phyloP scores from a whole-genome alignment of 2,329 filamentous ascomycete genomes.

The Ustilaginoidea virens region DNA sequence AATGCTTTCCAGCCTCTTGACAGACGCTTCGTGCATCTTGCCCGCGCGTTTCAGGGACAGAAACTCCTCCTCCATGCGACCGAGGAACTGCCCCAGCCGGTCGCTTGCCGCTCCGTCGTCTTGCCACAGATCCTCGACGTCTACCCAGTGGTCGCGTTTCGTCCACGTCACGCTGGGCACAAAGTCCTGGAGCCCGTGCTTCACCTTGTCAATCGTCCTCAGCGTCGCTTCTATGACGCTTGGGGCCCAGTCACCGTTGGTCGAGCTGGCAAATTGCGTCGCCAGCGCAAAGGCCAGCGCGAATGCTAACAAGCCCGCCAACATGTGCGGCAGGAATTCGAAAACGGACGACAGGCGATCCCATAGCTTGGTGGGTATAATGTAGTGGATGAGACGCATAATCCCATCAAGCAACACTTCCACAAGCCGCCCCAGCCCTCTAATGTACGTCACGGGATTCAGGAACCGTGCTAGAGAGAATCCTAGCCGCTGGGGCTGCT shows the following conservation, averaged over 20 bases:
- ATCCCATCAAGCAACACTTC: slow-evolving; percentile 9
- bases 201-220: slow-evolving; percentile 4
- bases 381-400: slow-evolving; percentile 5
- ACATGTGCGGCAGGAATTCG: slow-evolving; percentile 3
- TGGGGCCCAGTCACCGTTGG: slow-evolving; percentile 5
- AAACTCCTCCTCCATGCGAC: slow-evolving; percentile 15
- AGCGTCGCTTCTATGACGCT: slow-evolving; percentile 1
- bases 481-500: no score
- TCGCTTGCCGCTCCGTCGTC: slow-evolving; percentile 8
- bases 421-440: slow-evolving; percentile 11
- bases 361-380: slow-evolving; percentile 5
- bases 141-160: slow-evolving; percentile 9
- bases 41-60: slow-evolving; percentile 13
- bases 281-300: slow-evolving; percentile 3
- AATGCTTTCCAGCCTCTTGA: slow-evolving; percentile 28
- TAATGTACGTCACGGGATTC: slow-evolving; percentile 17
- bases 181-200: slow-evolving; percentile 8
- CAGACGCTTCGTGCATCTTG: slow-evolving; percentile 20
- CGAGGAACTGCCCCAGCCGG: slow-evolving; percentile 10
- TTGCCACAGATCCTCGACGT: slow-evolving; percentile 7
- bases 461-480: slow-evolving; percentile 13
- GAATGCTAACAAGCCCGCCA: slow-evolving; percentile 4
- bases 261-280: slow-evolving; percentile 2
- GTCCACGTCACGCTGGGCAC: slow-evolving; percentile 15
- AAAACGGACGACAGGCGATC: slow-evolving; percentile 6